These are phyloP conservation scores for Eleusine indica DNA, from an alignment of 176 grass and related monocot species.

Conservation along the genomic window DNA sequence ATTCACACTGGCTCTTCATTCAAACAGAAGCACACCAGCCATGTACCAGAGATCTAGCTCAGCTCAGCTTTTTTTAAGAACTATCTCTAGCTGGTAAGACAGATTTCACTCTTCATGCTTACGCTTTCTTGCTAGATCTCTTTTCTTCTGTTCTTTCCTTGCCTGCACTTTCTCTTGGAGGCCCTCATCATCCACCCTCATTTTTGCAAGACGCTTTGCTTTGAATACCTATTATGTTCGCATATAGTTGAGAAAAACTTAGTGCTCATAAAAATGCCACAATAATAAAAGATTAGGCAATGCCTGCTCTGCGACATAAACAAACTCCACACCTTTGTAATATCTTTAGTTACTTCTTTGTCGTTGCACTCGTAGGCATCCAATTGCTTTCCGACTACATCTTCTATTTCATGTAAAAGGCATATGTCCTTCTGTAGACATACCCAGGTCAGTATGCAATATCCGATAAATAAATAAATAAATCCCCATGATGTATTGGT, in stretches of 20 bases:
- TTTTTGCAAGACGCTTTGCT: slow-evolving; percentile 66
- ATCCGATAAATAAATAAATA: not conserved
- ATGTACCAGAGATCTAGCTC: not conserved
- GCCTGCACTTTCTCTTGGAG: slow-evolving; percentile 71
- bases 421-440: slow-evolving; percentile 78
- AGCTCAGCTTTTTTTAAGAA: not conserved
- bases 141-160: slow-evolving; percentile 77
- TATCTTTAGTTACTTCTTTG: slow-evolving; percentile 67
- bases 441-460: not conserved
- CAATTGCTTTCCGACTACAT: slow-evolving; percentile 63
- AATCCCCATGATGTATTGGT: not conserved
- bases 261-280: not conserved
- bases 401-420: slow-evolving; percentile 90
- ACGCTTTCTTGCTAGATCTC: slow-evolving; percentile 58
- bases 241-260: not conserved
- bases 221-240: slow-evolving; percentile 68
- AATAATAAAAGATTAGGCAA: not conserved
- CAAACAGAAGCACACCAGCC: not conserved
- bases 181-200: slow-evolving; percentile 87
- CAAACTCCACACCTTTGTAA: slow-evolving; percentile 60
- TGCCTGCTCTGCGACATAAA: not conserved
- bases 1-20: not conserved
- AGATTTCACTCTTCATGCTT: slow-evolving; percentile 47
- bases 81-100: not conserved
- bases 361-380: slow-evolving; percentile 52